phyloP scores from a whole-genome alignment of 202 grass and related monocot genomes.

The Zoysia matrella region DNA sequence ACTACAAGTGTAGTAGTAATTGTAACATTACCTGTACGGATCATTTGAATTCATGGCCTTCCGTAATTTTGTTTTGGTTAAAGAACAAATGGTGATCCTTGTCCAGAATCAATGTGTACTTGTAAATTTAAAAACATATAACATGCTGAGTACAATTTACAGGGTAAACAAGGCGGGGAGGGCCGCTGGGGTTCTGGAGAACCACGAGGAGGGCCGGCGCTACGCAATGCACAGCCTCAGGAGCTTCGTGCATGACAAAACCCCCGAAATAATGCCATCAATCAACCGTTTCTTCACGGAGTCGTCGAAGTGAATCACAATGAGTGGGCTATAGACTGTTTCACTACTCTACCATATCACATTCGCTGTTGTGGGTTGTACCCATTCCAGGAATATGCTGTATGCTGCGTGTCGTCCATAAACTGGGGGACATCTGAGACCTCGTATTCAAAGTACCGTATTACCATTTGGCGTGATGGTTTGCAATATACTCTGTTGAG shows the following conservation, averaged over 20 bases:
- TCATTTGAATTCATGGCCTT: not conserved
- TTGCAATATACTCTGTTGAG: not conserved
- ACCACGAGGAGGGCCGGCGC: conserved; percentile 66
- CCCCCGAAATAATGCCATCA: conserved; percentile 70
- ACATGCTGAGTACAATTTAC: conserved; percentile 8
- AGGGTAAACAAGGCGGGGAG: conserved; percentile 79
- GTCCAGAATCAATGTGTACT: not conserved
- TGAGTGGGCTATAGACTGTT: not conserved
- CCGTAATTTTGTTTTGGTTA: not conserved
- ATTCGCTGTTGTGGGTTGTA: conserved; percentile 15
- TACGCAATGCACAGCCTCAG: conserved; percentile 70
- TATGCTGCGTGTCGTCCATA: conserved; percentile 35
- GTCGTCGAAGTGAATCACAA: conserved; percentile 56
- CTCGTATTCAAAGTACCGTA: conserved; percentile 28
- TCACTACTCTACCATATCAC: conserved; percentile 19
- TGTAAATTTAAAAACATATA: not conserved
- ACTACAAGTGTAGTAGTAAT: not conserved
- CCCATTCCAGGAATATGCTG: conserved; percentile 6
- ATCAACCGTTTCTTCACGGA: conserved; percentile 83
- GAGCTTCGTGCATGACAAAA: conserved; percentile 59
- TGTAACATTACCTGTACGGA: not conserved
- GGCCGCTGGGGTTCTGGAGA: conserved; percentile 74
- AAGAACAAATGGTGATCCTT: not conserved
- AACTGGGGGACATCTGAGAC: conserved; percentile 24
- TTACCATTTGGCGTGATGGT: conserved; percentile 1